phyloP scores from a whole-genome alignment of 2,329 filamentous ascomycete species.

The Cercospora nicotianae region DNA sequence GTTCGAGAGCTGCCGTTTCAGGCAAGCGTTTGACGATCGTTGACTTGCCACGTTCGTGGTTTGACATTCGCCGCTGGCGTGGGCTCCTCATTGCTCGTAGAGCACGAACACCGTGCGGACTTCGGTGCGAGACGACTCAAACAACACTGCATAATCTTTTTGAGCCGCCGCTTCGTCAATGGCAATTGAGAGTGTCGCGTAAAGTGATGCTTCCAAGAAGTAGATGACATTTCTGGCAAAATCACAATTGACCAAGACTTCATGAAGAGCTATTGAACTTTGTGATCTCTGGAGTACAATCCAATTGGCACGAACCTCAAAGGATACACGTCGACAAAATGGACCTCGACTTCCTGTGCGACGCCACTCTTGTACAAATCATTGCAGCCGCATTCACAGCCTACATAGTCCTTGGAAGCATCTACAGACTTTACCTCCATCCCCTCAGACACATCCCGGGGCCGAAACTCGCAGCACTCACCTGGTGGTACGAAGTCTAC shows the following conservation, averaged over 20 bases:
- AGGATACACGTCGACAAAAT: not conserved
- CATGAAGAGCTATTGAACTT: not conserved
- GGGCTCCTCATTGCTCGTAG: not conserved
- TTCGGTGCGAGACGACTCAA: no score
- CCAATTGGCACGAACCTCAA: not conserved
- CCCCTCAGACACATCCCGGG: constrained; percentile 39
- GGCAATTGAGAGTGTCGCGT: not conserved
- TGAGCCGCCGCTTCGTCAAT: not conserved
- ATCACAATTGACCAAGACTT: not conserved
- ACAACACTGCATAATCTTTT: not conserved
- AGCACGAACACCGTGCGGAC: no score
- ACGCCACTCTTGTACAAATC: not conserved
- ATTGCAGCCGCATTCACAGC: not conserved
- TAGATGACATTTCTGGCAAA: not conserved
- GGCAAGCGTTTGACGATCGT: not conserved
- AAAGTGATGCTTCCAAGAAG: not conserved
- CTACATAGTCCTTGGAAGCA: constrained; percentile 4
- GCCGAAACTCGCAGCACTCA: constrained; percentile 39
- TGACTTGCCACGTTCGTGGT: not conserved
- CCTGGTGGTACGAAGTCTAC: constrained; percentile 26
- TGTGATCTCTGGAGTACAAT: not conserved
- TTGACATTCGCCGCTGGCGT: not conserved
- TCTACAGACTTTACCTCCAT: constrained; percentile 37
- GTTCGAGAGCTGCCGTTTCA: not conserved
- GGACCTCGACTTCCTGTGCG: constrained; percentile 1